Percentiles rank a stretch among this genome's conserved stretches.
Conservation (phyloP, 2,329 filamentous ascomycete genomes). For the Fusarium acutatum region DNA sequence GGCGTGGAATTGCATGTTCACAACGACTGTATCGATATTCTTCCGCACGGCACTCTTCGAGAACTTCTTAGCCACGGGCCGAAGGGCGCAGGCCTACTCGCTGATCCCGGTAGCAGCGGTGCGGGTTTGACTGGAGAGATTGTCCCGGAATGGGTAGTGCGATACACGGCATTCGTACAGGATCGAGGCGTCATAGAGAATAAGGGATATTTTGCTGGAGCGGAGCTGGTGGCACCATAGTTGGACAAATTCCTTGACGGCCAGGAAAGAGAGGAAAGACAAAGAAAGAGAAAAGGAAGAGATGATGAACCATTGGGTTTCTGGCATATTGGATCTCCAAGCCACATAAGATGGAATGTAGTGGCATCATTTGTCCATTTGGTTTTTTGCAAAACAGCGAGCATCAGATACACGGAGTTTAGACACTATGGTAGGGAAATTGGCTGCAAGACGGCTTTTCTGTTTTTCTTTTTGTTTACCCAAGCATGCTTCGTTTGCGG, state of each 20-base stretch:
- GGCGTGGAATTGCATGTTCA: conserved; percentile 91
- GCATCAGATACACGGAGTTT: conserved; percentile 46
- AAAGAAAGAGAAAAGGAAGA: not conserved
- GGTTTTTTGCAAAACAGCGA: conserved; percentile 44
- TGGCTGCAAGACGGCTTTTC: conserved; percentile 37
- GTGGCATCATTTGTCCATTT: conserved; percentile 33
- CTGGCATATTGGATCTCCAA: conserved; percentile 20
- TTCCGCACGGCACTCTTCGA: conserved; percentile 84
- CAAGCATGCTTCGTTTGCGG: conserved; percentile 96
- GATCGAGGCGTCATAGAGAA: conserved; percentile 97
- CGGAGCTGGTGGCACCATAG: conserved; percentile 66
- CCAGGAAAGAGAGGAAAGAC: not conserved
- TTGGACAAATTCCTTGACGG: not conserved
- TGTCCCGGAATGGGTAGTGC: conserved; percentile 91
- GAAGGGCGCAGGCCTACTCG: conserved; percentile 79
- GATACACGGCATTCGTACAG: conserved; percentile 95
- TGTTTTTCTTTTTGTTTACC: conserved; percentile 56
- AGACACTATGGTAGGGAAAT: conserved; percentile 38
- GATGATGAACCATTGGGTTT: conserved; percentile 1
- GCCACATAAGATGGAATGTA: conserved; percentile 18
- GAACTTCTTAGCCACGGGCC: conserved; percentile 81
- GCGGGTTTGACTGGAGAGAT: conserved; percentile 78
- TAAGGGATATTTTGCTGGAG: conserved; percentile 95
- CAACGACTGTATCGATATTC: conserved; percentile 90
- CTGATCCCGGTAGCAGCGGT: conserved; percentile 60